Base-by-base conservation (phyloP, 1,284 basidiomycete genomes). In the Coniophora puteana region DNA sequence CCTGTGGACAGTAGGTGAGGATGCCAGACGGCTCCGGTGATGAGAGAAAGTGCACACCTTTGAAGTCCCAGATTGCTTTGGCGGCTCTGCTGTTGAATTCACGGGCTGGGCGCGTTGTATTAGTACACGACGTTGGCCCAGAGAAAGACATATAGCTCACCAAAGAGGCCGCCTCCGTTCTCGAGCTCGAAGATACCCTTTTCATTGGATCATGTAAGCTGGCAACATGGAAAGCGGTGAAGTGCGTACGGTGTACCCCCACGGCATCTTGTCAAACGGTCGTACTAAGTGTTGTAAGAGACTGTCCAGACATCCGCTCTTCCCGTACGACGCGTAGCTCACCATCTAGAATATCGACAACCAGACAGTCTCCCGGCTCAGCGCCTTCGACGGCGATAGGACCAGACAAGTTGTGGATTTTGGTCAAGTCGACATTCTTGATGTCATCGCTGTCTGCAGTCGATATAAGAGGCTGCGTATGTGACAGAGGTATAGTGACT, bases 21-120 rank as follows among this genome's bases (percentile, higher is more conserved):
- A 41, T 26, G 33, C 42, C 52, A 53, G 20, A 47, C 30, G 40
- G 51, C 18, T 34, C 25, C 14, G 24, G 13, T 12, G 22, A 38
- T 24, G 35, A 20, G 16, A 30, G 17, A 20, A 17, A 43, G 23
- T 3, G 17, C 46, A 24, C 43, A 72, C 80, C 80, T 50, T 86
- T 68, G 49, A 89, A 74, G 58, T 89, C 86, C 86, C 86, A 89
- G 44, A 89, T 85, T 4, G 85, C 83, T 54, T 90, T 90, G 40
- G 77, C 75, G 0, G 85, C 83, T 52, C 66, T 76, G 51, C 78
- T 81, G 35, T 83, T 65, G 59, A 86, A 87, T 57, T 87, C 82
- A 6, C 66, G 69, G 4, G 83, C 80, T 81, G 32, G 24, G 38
- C 29, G 16, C 21, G 23, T 38, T 24, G 36, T 36, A 21, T 33